Evolutionary conservation across 163 green algal genomes (phyloP).

Genomic region (Scenedesmus sp.): DNA sequence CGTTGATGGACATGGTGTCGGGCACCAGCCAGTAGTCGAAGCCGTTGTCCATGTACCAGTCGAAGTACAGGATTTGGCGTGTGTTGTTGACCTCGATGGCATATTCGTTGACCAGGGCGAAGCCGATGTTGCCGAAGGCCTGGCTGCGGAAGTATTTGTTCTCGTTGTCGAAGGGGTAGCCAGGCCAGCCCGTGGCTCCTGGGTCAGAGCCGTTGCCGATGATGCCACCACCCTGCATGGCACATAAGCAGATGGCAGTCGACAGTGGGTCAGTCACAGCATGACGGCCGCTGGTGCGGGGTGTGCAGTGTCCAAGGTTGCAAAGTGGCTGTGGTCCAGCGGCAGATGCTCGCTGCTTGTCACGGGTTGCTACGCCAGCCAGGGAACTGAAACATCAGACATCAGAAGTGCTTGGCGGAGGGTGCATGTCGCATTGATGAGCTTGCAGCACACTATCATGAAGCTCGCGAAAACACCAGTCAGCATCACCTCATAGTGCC

Average conservation of each 20-base stretch:
- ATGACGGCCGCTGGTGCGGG: too few relatives aligned
- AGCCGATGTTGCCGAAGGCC: constrained; percentile 36
- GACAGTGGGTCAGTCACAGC: neutral
- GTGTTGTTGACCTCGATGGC: constrained; percentile 42
- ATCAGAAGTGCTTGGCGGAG: too few relatives aligned
- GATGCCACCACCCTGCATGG: constrained; percentile 31
- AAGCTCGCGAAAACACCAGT: too few relatives aligned
- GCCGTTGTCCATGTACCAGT: constrained; percentile 54
- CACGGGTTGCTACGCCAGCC: too few relatives aligned
- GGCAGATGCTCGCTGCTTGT: too few relatives aligned
- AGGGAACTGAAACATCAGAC: too few relatives aligned
- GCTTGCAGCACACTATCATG: too few relatives aligned
- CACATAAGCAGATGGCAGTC: neutral
- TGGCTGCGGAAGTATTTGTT: constrained; percentile 48
- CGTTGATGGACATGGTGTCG: constrained; percentile 50
- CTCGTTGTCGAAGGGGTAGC: constrained; percentile 48
- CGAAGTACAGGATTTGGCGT: constrained; percentile 47
- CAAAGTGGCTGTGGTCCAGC: too few relatives aligned
- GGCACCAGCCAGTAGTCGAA: constrained; percentile 46
- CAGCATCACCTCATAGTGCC: too few relatives aligned
- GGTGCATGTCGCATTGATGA: too few relatives aligned
- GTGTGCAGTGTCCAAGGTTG: too few relatives aligned
- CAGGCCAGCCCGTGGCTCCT: constrained; percentile 18
- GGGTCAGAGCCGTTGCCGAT: constrained; percentile 32
- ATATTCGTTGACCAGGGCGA: constrained; percentile 42